Conservation (phyloP, 257 asterid genomes). For the Solanum dulcamara region DNA sequence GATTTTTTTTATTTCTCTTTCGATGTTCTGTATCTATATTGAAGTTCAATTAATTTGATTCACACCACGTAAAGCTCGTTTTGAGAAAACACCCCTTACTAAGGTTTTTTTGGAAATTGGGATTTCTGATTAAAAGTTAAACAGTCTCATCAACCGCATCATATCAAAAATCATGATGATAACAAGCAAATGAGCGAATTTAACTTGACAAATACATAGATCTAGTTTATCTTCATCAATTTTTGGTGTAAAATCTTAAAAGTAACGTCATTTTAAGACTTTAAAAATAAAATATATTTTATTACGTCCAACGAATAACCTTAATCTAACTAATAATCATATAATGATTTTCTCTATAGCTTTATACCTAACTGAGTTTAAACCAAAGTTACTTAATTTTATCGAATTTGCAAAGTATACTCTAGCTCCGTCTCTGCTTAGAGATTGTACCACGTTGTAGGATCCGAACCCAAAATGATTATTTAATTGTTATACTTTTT, state of each 20-base stretch:
- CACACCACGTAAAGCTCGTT: background rate
- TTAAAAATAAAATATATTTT: background rate
- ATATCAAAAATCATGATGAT: rapidly evolving
- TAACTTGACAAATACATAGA: background rate
- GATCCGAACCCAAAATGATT: background rate
- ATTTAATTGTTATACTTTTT: background rate
- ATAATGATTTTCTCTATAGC: too few species aligned
- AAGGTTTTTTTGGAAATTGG: too few species aligned
- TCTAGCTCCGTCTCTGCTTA: background rate
- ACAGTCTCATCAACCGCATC: rapidly evolving
- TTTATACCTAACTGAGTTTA: too few species aligned
- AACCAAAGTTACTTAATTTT: background rate
- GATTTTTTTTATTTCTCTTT: background rate
- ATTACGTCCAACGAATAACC: background rate
- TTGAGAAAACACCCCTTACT: too few species aligned
- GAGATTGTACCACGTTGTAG: too few species aligned
- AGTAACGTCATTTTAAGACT: background rate
- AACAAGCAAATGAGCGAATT: background rate
- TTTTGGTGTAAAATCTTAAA: background rate
- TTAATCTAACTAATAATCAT: background rate
- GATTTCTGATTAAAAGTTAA: too few species aligned
- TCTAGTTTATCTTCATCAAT: background rate
- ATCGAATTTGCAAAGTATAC: rapidly evolving
- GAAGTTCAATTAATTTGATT: background rate
- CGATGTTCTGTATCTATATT: background rate